Base-by-base conservation (phyloP, 2,329 filamentous ascomycete genomes). In the Fusarium subglutinans region DNA sequence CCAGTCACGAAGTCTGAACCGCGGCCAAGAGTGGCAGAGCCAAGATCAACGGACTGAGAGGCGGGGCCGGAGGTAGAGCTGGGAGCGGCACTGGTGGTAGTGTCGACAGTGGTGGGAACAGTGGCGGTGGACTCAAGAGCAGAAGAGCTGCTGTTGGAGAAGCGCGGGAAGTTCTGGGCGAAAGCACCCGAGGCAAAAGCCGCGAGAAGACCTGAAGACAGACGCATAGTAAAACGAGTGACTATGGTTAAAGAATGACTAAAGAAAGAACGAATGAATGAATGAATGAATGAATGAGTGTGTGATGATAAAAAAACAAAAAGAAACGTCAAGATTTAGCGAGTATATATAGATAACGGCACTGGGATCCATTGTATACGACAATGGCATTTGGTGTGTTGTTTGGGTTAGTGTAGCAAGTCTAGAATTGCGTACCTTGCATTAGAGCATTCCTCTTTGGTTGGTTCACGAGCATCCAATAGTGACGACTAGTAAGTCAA, bases 121-220 rank as follows among this genome's bases (percentile, higher is more conserved):
- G 35, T 38, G 8, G 61, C 63, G 8, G 40, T 28, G 1, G 51
- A 44, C 38, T 41, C 62, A n/a, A 47, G 13, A 9, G 47, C 72
- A 24, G 65, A 14, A 1, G 15, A 30, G 33, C 63, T 69, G 9
- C 38, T 35, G 72, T 75, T 74, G 65, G 69, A 48, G 57, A 74
- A 75, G 3, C 68, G 38, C 56, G 65, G 17, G 15, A 33, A 50
- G 28, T 50, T 50, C 5, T 54, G 51, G 35, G 24, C 51, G 20
- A 40, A 41, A 6, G 33, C 66, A 8, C 55, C 33, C 35, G 69
- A 58, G 63, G 67, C 66, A 11, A 48, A 11, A 15, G 54, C 61
- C 61, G n/a, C 45, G 12, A 71, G 56, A 13, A 70, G 20, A n/a
- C 28, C 59, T 30, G 35, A 38, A n/a, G 66, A 37, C 44, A 71